Evolutionary conservation across 352 stramenopile genomes (phyloP).

Genomic region (Poterioochromonas sp.): DNA sequence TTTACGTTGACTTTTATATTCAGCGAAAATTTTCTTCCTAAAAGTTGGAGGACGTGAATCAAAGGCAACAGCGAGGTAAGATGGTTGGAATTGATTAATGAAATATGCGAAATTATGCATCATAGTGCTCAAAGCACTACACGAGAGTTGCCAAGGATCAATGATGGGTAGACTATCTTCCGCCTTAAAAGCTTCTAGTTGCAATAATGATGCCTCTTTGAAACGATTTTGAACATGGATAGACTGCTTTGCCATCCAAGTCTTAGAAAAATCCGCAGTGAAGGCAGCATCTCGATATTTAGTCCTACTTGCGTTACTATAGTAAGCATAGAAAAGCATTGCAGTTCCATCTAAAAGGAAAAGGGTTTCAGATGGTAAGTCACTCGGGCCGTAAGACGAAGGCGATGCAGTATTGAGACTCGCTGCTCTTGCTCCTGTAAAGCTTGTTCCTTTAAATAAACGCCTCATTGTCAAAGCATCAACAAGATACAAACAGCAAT

Average conservation of each 20-base stretch:
- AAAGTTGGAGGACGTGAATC: not conserved
- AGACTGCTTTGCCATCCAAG: not conserved
- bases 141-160: not conserved
- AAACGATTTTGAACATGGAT: not conserved
- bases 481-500: no score
- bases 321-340: conserved; percentile 24
- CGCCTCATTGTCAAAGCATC: no score
- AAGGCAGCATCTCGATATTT: not conserved
- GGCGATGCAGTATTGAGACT: no score
- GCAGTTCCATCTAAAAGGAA: conserved; percentile 41
- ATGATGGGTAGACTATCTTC: not conserved
- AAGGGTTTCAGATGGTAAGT: conserved; percentile 46
- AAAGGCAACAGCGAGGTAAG: conserved; percentile 26
- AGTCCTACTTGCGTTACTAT: not conserved
- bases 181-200: not conserved
- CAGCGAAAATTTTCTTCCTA: not conserved
- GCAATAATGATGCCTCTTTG: not conserved
- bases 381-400: no score
- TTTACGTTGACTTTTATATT: conserved; percentile 13
- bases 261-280: not conserved
- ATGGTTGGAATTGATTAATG: not conserved
- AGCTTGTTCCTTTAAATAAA: no score
- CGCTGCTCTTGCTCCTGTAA: no score
- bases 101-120: not conserved
- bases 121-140: not conserved